Evolutionary conservation across 1,284 basidiomycete genomes (phyloP), one percentile per base, ranked within the genome.

Genomic region (Tylopilus microsporus): DNA sequence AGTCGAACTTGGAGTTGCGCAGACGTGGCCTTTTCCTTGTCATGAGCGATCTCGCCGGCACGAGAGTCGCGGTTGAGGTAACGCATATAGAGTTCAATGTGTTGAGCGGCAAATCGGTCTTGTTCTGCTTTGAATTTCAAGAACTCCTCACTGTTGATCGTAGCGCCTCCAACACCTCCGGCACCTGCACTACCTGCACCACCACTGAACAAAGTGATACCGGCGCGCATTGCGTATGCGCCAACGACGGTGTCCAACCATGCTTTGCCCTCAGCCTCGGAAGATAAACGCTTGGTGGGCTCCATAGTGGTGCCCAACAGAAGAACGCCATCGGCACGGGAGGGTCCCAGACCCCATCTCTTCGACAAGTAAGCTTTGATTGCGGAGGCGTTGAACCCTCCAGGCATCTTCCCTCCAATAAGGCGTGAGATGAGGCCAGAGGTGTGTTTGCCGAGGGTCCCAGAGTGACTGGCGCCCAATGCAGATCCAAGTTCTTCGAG

Each of bases 121-220:
- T 99, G 96, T 65, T 96, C 92, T 18, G 86, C 80, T 68, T 95
- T 91, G 83, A 98, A 96, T 76, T 95, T 94, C 74, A 94, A 78
- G 81, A 99, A 97, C 73, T 98, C 94, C 75, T 99, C 96, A 71
- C 92, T 95, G 79, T 97, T 97, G 80, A 98, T 98, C 49, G 89
- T 88, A 2, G 87, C 86, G 34, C 91, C 92, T 42, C 89, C 89
- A 52, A 77, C 81, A 4, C 77, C 83, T 47, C 81, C 82, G 18
- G 83, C 84, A 53, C 79, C 85, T 12, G 79, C 84, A 52, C 82
- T 86, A 50, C 78, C 82, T 34, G 82, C 79, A 54, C 82, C 80
- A 18, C 82, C 83, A 42, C 86, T 85, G 34, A 88, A 82, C n/a
- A 99, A 79, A 3, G 87, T 85, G 67, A 99, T 89, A 30, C 95